These are phyloP conservation scores for Kluyveromyces sp. DNA, from an alignment of 1,139 yeast genomes.

Conservation along the genomic window DNA sequence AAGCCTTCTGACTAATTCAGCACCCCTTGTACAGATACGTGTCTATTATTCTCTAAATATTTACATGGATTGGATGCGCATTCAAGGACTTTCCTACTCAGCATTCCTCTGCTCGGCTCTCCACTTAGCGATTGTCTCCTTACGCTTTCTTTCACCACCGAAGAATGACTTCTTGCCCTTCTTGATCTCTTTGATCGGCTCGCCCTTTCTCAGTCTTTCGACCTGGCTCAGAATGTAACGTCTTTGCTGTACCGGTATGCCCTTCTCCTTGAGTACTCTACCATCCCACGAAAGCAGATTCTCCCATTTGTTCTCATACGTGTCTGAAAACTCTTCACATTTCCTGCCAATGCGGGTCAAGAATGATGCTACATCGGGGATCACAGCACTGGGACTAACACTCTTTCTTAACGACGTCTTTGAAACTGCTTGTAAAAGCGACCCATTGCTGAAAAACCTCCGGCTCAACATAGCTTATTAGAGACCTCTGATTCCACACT, in stretches of 20 bases:
- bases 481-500: background rate
- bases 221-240: constrained; percentile 46
- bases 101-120: constrained; percentile 51
- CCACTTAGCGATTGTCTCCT: constrained; percentile 62
- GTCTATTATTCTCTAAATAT: background rate
- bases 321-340: constrained; percentile 56
- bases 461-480: constrained; percentile 14
- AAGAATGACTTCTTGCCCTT: constrained; percentile 64
- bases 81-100: constrained; percentile 13
- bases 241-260: constrained; percentile 71
- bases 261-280: constrained; percentile 59
- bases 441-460: constrained; percentile 14
- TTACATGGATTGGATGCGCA: constrained; percentile 11
- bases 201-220: constrained; percentile 48
- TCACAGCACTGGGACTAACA: constrained; percentile 44
- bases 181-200: constrained; percentile 51
- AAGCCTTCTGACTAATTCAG: no score
- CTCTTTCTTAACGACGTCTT: constrained; percentile 16
- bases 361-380: constrained; percentile 71
- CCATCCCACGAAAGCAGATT: constrained; percentile 55
- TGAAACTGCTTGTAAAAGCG: constrained; percentile 11
- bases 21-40: no score
- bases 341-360: constrained; percentile 71
- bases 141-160: constrained; percentile 85
- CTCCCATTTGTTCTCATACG: constrained; percentile 68